A percentile compares a stretch with the other conserved stretches of the same genome.
These are phyloP conservation scores for Trichoderma simmonsii DNA, from an alignment of 2,329 filamentous ascomycete species.

Conservation along the genomic window DNA sequence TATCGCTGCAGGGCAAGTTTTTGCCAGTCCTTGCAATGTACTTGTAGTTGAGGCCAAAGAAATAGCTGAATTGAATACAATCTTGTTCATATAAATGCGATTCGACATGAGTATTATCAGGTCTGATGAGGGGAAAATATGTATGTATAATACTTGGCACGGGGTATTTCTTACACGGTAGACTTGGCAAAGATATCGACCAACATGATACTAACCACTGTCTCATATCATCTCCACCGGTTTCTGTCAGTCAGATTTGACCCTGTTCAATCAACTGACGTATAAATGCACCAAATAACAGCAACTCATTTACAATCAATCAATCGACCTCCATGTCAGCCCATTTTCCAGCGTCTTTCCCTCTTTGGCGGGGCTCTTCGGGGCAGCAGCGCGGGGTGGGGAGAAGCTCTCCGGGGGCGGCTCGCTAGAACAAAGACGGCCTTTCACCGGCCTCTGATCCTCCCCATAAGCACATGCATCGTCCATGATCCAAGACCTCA, in stretches of 20 bases:
- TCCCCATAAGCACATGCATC: background rate
- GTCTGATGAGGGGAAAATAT: background rate
- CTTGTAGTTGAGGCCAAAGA: background rate
- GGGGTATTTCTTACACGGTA: background rate
- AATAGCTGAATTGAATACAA: background rate
- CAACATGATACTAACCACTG: background rate
- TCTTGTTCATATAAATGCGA: background rate
- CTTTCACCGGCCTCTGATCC: background rate
- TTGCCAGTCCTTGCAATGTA: background rate
- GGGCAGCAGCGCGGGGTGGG: conserved; percentile 1
- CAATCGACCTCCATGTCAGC: background rate
- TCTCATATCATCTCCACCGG: background rate
- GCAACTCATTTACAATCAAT: background rate
- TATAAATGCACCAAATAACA: background rate
- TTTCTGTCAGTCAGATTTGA: background rate
- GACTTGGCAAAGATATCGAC: background rate
- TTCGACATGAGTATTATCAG: background rate
- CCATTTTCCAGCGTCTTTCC: background rate
- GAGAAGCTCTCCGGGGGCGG: background rate
- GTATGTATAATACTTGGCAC: background rate
- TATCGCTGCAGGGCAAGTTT: background rate
- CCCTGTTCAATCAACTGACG: background rate
- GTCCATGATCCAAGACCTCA: background rate
- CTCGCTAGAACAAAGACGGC: background rate
- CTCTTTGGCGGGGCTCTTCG: conserved; percentile 11